These are phyloP conservation scores for Pseudogymnoascus sp. DNA, from an alignment of 2,329 filamentous ascomycete species.

Conservation along the genomic window DNA sequence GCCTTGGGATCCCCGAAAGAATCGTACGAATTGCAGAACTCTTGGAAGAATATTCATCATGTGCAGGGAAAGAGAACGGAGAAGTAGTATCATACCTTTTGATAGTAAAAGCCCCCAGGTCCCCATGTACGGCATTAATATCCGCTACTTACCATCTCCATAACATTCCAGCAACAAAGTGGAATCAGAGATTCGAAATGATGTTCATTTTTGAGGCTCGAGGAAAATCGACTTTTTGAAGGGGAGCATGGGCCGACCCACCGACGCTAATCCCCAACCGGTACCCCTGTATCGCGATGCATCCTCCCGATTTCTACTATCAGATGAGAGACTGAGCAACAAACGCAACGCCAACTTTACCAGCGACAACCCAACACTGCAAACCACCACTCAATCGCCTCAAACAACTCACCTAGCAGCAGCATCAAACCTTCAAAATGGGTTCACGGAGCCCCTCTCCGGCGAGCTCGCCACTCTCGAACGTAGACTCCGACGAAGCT, in stretches of 20 bases:
- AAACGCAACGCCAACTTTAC: not conserved
- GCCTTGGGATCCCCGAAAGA: slow-evolving; percentile 21
- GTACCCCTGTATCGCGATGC: slow-evolving; percentile 3
- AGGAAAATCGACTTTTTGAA: slow-evolving; percentile 9
- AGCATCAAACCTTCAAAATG: slow-evolving; percentile 30
- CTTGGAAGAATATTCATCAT: slow-evolving; percentile 26
- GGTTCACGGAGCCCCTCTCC: slow-evolving; percentile 43
- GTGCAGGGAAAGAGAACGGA: not conserved
- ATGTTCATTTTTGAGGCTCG: slow-evolving; percentile 5
- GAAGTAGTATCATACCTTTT: not conserved
- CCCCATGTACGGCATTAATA: not conserved
- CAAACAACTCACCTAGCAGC: not conserved
- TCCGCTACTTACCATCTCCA: not conserved
- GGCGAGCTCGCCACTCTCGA: slow-evolving; percentile 54
- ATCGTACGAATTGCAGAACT: slow-evolving; percentile 31
- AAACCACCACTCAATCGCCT: not conserved
- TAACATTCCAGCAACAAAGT: not conserved
- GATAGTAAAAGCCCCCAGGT: not conserved
- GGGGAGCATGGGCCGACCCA: slow-evolving; percentile 6
- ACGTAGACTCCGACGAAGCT: slow-evolving; percentile 52
- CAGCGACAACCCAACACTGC: not conserved
- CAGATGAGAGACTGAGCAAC: slow-evolving; percentile 8
- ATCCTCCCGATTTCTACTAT: slow-evolving; percentile 9
- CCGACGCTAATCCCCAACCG: slow-evolving; percentile 3
- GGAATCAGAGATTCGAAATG: not conserved